Evolutionary conservation across 1,284 basidiomycete genomes (phyloP).

Genomic region (Pterulicium gracile): DNA sequence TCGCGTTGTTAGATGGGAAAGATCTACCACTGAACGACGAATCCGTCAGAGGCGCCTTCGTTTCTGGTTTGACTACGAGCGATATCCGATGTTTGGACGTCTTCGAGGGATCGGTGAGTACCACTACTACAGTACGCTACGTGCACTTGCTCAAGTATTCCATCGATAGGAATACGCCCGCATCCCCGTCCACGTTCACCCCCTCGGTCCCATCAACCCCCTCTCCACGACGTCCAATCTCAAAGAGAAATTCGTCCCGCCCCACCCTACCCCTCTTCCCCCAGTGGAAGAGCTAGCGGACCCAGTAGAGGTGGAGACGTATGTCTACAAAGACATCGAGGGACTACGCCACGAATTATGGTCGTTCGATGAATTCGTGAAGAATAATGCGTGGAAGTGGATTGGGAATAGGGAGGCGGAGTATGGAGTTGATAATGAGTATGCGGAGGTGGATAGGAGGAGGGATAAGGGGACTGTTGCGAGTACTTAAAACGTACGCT

Average conservation of each 20-base stretch:
- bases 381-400: constrained; percentile 65
- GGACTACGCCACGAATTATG: constrained; percentile 54
- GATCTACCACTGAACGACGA: constrained; percentile 37
- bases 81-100: constrained; percentile 58
- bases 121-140: not conserved
- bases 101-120: constrained; percentile 72
- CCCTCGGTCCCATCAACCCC: constrained; percentile 31
- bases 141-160: not conserved
- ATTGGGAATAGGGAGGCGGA: constrained; percentile 26
- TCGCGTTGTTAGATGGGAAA: constrained; percentile 25
- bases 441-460: constrained; percentile 35
- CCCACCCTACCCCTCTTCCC: constrained; percentile 42
- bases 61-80: constrained; percentile 44
- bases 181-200: constrained; percentile 40
- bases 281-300: constrained; percentile 32
- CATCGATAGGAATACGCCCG: constrained; percentile 59
- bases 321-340: constrained; percentile 48
- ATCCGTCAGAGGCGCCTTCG: constrained; percentile 61
- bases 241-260: constrained; percentile 41
- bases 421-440: constrained; percentile 23
- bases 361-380: constrained; percentile 67
- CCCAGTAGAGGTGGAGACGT: constrained; percentile 47
- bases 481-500: not conserved
- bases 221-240: constrained; percentile 35
- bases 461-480: constrained; percentile 18